These are phyloP conservation scores for Mucor indicus DNA, from an alignment of 371 early-diverging fungal genomes.

Conservation along the genomic window DNA sequence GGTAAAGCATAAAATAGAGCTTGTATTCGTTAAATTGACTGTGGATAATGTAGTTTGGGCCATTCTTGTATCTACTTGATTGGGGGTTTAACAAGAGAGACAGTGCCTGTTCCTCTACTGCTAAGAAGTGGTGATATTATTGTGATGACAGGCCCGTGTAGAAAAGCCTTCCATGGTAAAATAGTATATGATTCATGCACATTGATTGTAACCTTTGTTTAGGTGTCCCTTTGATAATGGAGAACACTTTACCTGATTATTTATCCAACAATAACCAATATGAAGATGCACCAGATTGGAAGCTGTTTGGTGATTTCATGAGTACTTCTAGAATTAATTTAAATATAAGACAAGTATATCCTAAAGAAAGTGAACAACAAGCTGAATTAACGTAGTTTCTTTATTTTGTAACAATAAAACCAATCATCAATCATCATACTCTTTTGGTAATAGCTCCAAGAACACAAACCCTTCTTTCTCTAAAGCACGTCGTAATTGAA, in stretches of 20 bases:
- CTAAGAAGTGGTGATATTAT: constrained; percentile 82
- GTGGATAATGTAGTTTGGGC: constrained; percentile 58
- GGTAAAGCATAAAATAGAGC: constrained; percentile 42
- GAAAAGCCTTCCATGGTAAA: constrained; percentile 76
- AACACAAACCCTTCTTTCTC: constrained; percentile 48
- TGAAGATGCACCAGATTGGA: constrained; percentile 47
- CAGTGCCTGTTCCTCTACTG: constrained; percentile 60
- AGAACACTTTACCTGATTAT: constrained; percentile 28
- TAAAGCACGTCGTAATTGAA: constrained; percentile 30
- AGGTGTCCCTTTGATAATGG: constrained; percentile 30
- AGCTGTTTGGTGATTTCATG: constrained; percentile 57
- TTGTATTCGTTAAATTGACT: not conserved
- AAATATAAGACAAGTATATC: constrained; percentile 31
- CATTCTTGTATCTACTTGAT: constrained; percentile 77
- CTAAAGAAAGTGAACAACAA: not conserved
- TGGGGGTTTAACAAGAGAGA: constrained; percentile 71
- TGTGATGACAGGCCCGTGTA: constrained; percentile 74
- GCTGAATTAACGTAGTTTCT: not conserved
- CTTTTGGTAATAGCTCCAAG: constrained; percentile 27
- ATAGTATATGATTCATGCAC: too few species aligned
- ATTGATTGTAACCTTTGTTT: not conserved
- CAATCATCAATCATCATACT: not conserved
- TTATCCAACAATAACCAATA: constrained; percentile 13
- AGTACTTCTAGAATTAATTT: constrained; percentile 63
- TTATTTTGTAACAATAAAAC: not conserved